Base-by-base conservation (phyloP, 164 flowering plant genomes). In the Chimonanthus salicifolius region DNA sequence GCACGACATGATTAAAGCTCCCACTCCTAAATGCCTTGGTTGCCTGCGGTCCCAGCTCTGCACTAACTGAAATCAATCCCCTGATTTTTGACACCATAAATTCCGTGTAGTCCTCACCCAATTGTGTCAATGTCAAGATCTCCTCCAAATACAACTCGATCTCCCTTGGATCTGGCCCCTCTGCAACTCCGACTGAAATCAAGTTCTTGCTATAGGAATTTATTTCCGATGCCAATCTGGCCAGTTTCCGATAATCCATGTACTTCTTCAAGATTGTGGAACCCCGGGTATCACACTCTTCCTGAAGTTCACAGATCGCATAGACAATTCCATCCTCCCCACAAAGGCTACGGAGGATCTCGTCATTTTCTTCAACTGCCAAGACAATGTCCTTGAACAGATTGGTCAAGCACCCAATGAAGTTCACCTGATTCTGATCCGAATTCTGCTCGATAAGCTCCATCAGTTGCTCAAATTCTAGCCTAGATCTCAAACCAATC, bases 111-210 rank as follows among this genome's bases (percentile, higher is more conserved):
- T 92, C 95, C 83, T 94, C 97, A 4, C 97, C 97, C 77, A 91
- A 73, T 72, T 90, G 93, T 73, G 90, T 89, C 76, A 94, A 77
- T 0, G 88, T 77, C 73, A 92, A 68, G 44, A 92, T 92, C 80
- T 94, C 99, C 74, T 91, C 97, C 80, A 92, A 78, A 80, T 83
- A 94, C 72, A 89, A 48, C 78, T 92, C 99, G 71, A 92, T 74
- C 80, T 94, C 97, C 76, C 97, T 86, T 0, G 97, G 99, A 71
- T 92, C 95, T 0, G 99, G 97, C 6, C 99, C 99, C 77, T 92
- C 94, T 0, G 75, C 73, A 49, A 71, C 78, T n/a, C 92, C 95
- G 66, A 83, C 97, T 13, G 88, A 79, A 2, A 92, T 85, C 80
- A 91, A 74, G 77, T 86, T 89, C 81, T 84, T 85, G 67, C 86